These are phyloP conservation scores for Paramecium primaurelia DNA, from an alignment of 73 alveolate genomes.

Conservation along the genomic window DNA sequence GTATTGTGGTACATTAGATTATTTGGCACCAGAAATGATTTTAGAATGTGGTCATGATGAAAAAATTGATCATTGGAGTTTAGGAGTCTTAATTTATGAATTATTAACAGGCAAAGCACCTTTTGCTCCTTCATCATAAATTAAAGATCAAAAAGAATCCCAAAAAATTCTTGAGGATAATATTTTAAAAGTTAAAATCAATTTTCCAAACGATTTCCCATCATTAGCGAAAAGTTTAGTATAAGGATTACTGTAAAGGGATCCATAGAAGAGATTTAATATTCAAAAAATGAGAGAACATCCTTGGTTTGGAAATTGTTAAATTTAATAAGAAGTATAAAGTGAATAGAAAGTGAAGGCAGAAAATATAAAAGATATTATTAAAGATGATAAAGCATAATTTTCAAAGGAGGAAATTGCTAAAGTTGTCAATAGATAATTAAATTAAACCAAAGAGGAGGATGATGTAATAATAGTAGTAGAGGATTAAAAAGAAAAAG, in stretches of 20 bases:
- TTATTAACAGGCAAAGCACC: conserved; percentile 82
- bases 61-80: conserved; percentile 79
- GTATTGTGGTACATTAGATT: conserved; percentile 71
- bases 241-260: conserved; percentile 60
- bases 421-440: conserved; percentile 20
- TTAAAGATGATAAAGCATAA: not conserved
- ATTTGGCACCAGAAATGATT: conserved; percentile 74
- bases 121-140: conserved; percentile 62
- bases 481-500: not conserved
- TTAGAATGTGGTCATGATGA: conserved; percentile 74
- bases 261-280: conserved; percentile 69
- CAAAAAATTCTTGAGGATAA: conserved; percentile 53
- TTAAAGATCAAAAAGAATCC: conserved; percentile 34
- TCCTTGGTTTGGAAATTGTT: conserved; percentile 71
- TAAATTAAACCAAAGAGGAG: not conserved
- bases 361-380: conserved; percentile 4
- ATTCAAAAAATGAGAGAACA: conserved; percentile 72
- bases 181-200: conserved; percentile 61
- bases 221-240: conserved; percentile 68
- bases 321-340: conserved; percentile 55
- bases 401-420: conserved; percentile 28
- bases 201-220: conserved; percentile 73
- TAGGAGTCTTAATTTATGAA: conserved; percentile 78
- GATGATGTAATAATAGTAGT: conserved; percentile 28
- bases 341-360: conserved; percentile 42